A percentile compares a stretch with the other conserved stretches of the same genome.
Evolutionary conservation across 306 rosid genomes (phyloP).

Genomic region (Cotoneaster glaucophyllus): DNA sequence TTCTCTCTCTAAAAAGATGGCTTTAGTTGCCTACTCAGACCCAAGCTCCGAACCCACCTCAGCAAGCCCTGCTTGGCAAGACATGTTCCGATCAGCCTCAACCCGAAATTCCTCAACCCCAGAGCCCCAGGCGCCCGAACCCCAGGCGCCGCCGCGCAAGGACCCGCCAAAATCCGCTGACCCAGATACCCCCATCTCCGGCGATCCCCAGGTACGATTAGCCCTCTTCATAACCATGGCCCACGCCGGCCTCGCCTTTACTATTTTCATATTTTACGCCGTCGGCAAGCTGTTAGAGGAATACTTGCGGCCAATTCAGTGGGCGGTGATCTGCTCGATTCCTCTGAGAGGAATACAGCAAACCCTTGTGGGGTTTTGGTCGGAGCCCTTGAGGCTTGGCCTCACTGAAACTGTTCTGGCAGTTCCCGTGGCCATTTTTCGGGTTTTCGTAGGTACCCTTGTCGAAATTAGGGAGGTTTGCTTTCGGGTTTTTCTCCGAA

Average conservation of each 20-base stretch:
- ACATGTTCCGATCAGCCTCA: conserved; percentile 94
- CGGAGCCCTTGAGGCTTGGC: conserved; percentile 61
- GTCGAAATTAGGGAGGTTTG: conserved; percentile 61
- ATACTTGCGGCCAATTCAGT: conserved; percentile 75
- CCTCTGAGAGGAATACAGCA: conserved; percentile 79
- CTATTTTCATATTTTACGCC: conserved; percentile 61
- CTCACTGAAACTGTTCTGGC: conserved; percentile 86
- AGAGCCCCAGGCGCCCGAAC: conserved; percentile 10
- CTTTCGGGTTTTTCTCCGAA: conserved; percentile 37
- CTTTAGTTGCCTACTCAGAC: conserved; percentile 59
- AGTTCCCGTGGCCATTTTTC: conserved; percentile 58
- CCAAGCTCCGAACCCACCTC: conserved; percentile 33
- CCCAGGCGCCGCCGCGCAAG: neutral
- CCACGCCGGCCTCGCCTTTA: conserved; percentile 75
- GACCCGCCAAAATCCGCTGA: neutral
- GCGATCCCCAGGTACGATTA: conserved; percentile 83
- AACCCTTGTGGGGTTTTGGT: conserved; percentile 69
- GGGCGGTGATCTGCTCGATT: conserved; percentile 90
- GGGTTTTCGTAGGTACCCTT: conserved; percentile 69
- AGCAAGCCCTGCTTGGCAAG: conserved; percentile 75
- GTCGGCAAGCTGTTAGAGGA: conserved; percentile 65
- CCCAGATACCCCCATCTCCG: conserved; percentile 44
- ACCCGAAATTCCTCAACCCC: conserved; percentile 38
- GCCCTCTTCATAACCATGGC: conserved; percentile 95
- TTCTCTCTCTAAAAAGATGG: conserved; percentile 34